phyloP scores from a whole-genome alignment of 352 stramenopile species.

The Hyaloperonospora brassicae region DNA sequence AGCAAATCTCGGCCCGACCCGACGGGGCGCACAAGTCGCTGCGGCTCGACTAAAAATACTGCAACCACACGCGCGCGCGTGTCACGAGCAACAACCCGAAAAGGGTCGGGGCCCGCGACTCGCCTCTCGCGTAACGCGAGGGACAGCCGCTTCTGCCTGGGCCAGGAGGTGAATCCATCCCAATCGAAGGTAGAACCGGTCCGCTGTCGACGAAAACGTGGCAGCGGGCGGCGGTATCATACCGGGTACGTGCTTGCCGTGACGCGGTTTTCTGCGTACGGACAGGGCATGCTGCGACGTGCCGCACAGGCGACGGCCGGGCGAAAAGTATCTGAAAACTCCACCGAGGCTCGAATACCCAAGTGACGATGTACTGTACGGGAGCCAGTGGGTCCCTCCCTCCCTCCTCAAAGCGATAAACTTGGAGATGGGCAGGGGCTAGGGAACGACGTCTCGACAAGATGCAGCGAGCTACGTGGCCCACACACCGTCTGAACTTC shows the following conservation, averaged over 20 bases:
- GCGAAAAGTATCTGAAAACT: neutral
- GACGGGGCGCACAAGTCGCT: neutral
- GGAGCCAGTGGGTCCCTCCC: constrained; percentile 4
- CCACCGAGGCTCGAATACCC: constrained; percentile 3
- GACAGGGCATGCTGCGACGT: constrained; percentile 8
- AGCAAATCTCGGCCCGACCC: neutral
- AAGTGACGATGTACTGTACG: constrained; percentile 5
- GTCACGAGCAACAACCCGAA: constrained; percentile 3
- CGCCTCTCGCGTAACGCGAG: neutral
- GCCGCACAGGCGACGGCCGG: neutral
- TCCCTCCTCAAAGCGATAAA: constrained; percentile 19
- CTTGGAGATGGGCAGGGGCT: constrained; percentile 10
- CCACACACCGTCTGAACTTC: constrained; percentile 3
- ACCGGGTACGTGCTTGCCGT: constrained; percentile 20
- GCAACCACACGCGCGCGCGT: constrained; percentile 17
- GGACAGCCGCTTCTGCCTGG: constrained; percentile 20
- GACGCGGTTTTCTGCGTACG: constrained; percentile 9
- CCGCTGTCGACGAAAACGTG: constrained; percentile 19
- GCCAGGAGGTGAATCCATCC: constrained; percentile 28
- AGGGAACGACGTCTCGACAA: constrained; percentile 13
- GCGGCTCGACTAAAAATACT: constrained; percentile 8
- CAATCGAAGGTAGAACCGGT: constrained; percentile 19
- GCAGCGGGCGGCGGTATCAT: constrained; percentile 4
- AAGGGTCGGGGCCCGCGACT: constrained; percentile 4
- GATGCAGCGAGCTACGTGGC: constrained; percentile 14